Conservation (phyloP, 2,329 filamentous ascomycete species). For the Cryphonectria naterciae region DNA sequence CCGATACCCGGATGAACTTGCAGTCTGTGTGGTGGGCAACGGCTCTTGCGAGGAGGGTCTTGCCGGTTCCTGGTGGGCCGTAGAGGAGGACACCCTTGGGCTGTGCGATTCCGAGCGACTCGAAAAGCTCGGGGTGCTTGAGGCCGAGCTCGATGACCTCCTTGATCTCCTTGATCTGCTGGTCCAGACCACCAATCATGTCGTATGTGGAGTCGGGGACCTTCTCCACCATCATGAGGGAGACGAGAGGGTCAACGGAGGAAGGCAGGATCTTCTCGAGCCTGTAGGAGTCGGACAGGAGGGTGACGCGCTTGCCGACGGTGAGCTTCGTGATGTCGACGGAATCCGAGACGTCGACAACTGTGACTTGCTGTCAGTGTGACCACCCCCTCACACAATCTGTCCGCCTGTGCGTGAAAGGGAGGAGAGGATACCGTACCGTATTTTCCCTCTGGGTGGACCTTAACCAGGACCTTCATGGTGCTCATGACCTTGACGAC, state of each 20-base stretch:
- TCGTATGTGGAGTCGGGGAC: slow-evolving; percentile 99
- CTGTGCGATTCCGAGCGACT: slow-evolving; percentile 97
- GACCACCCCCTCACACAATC: background rate
- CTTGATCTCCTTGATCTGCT: slow-evolving; percentile 99
- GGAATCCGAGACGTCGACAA: slow-evolving; percentile 92
- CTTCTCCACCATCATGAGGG: slow-evolving; percentile 99
- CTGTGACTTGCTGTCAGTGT: slow-evolving; percentile 50
- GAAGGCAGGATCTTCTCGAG: slow-evolving; percentile 98
- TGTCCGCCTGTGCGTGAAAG: too few relatives aligned
- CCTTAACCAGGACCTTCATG: slow-evolving; percentile 98
- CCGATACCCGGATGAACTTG: slow-evolving; percentile 97
- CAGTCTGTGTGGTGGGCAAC: slow-evolving; percentile 98
- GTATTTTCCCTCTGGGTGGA: slow-evolving; percentile 99
- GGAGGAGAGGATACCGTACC: slow-evolving; percentile 61
- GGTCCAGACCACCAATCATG: slow-evolving; percentile 98
- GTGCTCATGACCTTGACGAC: slow-evolving; percentile 99
- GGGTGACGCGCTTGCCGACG: slow-evolving; percentile 93
- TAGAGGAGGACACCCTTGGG: slow-evolving; percentile 97
- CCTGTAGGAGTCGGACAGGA: slow-evolving; percentile 97
- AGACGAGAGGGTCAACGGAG: slow-evolving; percentile 96
- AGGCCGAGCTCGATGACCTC: slow-evolving; percentile 98
- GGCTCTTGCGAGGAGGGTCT: slow-evolving; percentile 91
- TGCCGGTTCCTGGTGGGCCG: slow-evolving; percentile 94
- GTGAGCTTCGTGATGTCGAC: slow-evolving; percentile 97
- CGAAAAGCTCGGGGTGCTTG: slow-evolving; percentile 97